Percentiles rank a stretch among this genome's conserved stretches.
These are phyloP conservation scores for Paulownia fortunei DNA, from an alignment of 257 asterid genomes.

Conservation along the genomic window DNA sequence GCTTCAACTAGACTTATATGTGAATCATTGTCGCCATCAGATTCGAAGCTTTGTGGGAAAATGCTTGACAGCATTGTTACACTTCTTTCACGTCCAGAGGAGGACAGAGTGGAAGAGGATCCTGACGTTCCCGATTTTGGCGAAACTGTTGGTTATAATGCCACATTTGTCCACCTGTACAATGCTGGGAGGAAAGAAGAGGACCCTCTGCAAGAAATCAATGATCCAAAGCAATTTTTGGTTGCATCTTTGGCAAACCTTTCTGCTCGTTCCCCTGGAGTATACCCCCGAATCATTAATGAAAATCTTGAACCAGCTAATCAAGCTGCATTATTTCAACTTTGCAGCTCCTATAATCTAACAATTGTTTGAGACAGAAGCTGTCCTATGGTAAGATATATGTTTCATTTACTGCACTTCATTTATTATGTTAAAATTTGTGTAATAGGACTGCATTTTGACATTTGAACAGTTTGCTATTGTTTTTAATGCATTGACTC, in stretches of 20 bases:
- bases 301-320: constrained; percentile 58
- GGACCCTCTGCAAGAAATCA: constrained; percentile 65
- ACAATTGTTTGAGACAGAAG: constrained; percentile 45
- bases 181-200: constrained; percentile 68
- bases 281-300: constrained; percentile 44
- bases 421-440: not conserved
- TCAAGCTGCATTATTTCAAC: constrained; percentile 60
- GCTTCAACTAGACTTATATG: constrained; percentile 64
- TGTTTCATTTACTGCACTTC: not conserved
- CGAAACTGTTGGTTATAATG: constrained; percentile 59
- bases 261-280: constrained; percentile 58
- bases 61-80: constrained; percentile 67
- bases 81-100: constrained; percentile 58
- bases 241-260: constrained; percentile 55
- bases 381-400: constrained; percentile 33
- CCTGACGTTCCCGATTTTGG: constrained; percentile 72
- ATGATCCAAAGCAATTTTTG: constrained; percentile 65
- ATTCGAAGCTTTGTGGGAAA: constrained; percentile 61
- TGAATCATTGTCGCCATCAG: constrained; percentile 52
- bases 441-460: not conserved
- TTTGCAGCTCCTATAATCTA: constrained; percentile 54
- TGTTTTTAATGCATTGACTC: not conserved
- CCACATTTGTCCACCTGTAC: constrained; percentile 61
- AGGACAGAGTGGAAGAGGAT: constrained; percentile 62
- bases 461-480: not conserved